Conservation (phyloP, 2,329 filamentous ascomycete species). For the Claviceps spartinae region DNA sequence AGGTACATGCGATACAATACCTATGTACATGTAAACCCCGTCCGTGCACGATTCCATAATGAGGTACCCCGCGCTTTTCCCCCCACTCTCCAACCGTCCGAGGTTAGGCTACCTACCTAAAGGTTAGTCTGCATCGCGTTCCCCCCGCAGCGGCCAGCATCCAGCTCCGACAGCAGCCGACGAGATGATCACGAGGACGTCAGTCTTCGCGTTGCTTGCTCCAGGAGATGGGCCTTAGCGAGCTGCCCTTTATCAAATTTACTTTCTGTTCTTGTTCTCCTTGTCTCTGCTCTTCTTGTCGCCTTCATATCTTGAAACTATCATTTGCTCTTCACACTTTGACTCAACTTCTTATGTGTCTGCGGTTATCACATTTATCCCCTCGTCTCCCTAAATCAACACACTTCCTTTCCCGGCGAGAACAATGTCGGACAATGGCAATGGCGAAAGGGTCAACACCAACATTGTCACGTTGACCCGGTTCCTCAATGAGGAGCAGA, state of each 20-base stretch:
- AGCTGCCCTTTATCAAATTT: not conserved
- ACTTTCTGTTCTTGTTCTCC: not conserved
- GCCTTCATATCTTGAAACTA: not conserved
- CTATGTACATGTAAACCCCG: no score
- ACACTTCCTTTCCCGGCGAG: not conserved
- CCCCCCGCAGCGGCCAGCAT: not conserved
- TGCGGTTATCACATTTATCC: no score
- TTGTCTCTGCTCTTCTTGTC: not conserved
- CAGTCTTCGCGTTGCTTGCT: not conserved
- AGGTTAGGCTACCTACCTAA: not conserved
- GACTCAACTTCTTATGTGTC: no score
- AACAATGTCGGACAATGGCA: constrained; percentile 24
- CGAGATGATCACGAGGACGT: not conserved
- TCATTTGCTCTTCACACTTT: not conserved
- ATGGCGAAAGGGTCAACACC: constrained; percentile 75
- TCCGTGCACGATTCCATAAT: no score
- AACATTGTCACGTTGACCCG: constrained; percentile 91
- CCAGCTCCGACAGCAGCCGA: constrained; percentile 3
- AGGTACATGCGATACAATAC: no score
- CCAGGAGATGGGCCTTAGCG: not conserved
- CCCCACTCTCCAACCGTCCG: not conserved
- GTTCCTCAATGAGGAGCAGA: constrained; percentile 91
- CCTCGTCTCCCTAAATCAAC: not conserved
- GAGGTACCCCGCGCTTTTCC: no score
- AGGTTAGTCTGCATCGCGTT: not conserved